Percentiles rank a stretch among this genome's conserved stretches.
Conservation (phyloP, 352 stramenopile genomes). For the Phytophthora citrophthora region DNA sequence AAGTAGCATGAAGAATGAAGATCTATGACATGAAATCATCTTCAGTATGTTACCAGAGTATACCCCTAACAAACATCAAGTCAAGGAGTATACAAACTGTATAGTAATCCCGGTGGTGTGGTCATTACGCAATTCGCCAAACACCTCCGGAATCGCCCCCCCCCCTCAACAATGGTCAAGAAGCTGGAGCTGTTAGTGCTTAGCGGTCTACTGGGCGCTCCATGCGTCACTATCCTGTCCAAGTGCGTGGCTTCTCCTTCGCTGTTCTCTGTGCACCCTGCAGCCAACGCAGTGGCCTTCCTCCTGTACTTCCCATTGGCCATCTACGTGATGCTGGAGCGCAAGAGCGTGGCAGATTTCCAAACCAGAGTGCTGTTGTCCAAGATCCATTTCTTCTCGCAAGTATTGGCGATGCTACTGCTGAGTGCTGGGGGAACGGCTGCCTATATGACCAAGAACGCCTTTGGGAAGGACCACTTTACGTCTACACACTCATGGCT, state of each 20-base stretch:
- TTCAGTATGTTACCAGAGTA: conserved; percentile 3
- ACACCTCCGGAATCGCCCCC: neutral
- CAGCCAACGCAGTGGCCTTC: conserved; percentile 65
- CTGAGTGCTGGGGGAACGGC: conserved; percentile 48
- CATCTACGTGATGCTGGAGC: conserved; percentile 67
- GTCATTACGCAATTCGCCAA: conserved; percentile 22
- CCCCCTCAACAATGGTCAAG: conserved; percentile 44
- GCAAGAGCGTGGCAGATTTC: conserved; percentile 52
- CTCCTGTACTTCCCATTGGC: conserved; percentile 66
- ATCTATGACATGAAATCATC: conserved; percentile 7
- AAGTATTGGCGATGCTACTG: conserved; percentile 54
- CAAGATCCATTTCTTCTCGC: conserved; percentile 61
- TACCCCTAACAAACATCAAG: conserved; percentile 17
- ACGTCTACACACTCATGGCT: conserved; percentile 79
- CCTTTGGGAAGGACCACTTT: conserved; percentile 66
- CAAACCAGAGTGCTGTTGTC: conserved; percentile 47
- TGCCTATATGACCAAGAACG: conserved; percentile 67
- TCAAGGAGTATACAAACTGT: conserved; percentile 1
- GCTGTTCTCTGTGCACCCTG: conserved; percentile 69
- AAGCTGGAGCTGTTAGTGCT: conserved; percentile 68
- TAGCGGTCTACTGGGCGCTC: conserved; percentile 53
- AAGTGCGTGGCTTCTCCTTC: conserved; percentile 38
- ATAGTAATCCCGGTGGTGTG: conserved; percentile 11
- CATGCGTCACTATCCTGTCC: conserved; percentile 52
- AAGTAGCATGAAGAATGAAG: conserved; percentile 13